Conservation (phyloP, 768 basidiomycete genomes). For the Xerocomus brunneocitrinus region DNA sequence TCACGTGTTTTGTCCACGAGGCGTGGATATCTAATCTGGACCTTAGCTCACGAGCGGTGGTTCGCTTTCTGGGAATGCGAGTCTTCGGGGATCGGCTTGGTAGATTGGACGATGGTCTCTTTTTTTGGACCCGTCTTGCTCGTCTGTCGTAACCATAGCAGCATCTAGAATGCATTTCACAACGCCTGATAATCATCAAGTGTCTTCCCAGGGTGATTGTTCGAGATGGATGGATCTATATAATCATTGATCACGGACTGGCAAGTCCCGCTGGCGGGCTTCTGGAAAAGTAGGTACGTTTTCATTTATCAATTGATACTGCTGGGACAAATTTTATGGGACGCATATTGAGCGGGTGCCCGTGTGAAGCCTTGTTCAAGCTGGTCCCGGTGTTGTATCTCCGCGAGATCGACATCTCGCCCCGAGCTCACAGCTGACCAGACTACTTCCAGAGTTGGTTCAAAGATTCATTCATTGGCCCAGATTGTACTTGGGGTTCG, state of each 20-base stretch:
- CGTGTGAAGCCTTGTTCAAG: not conserved
- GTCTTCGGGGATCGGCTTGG: slow-evolving; percentile 33
- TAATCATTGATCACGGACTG: not conserved
- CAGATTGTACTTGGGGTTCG: not conserved
- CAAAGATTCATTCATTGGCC: too few species aligned
- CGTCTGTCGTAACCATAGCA: not conserved
- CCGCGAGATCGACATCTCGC: not conserved
- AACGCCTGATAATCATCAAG: not conserved
- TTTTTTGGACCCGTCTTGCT: not conserved
- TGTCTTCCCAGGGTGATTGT: not conserved
- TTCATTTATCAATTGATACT: not conserved
- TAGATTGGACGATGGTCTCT: slow-evolving; percentile 9
- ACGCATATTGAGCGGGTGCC: slow-evolving; percentile 8
- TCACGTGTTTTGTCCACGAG: not conserved
- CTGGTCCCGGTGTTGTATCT: not conserved
- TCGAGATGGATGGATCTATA: too few species aligned
- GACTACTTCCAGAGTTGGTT: too few species aligned
- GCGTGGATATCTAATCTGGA: slow-evolving; percentile 1
- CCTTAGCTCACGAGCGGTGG: slow-evolving; percentile 30
- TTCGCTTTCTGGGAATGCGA: slow-evolving; percentile 19
- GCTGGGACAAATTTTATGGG: not conserved
- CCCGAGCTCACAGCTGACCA: too few species aligned
- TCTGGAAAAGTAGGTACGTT: slow-evolving; percentile 1
- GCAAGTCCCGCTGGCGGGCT: not conserved
- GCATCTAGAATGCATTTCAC: not conserved